A percentile compares a stretch with the other conserved stretches of the same genome.
phyloP scores from a whole-genome alignment of 164 flowering plant species.

The Houttuynia cordata region DNA sequence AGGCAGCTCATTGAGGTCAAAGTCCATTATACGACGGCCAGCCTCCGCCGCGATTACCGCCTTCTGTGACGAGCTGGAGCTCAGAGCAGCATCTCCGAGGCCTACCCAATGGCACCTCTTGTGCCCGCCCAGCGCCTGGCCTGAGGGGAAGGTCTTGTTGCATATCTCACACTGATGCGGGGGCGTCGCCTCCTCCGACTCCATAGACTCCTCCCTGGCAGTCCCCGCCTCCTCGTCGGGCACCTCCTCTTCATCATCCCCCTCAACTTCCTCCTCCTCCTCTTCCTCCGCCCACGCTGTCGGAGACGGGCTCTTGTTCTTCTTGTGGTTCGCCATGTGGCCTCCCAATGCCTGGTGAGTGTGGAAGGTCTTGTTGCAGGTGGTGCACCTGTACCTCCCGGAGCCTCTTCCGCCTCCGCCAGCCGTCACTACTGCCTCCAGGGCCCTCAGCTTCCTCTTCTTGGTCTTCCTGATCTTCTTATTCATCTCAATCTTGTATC shows the following conservation, averaged over 20 bases:
- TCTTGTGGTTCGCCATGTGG: conserved; percentile 53
- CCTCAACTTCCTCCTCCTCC: not conserved
- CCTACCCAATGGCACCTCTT: conserved; percentile 23
- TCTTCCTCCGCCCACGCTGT: not conserved
- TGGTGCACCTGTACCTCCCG: conserved; percentile 17
- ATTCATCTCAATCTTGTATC: not conserved
- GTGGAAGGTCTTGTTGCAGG: conserved; percentile 35
- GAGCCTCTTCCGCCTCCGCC: not conserved
- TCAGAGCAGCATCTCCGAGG: conserved; percentile 6
- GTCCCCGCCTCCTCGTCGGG: not conserved
- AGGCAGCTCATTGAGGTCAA: conserved; percentile 53
- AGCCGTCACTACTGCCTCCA: conserved; percentile 8
- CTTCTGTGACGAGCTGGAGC: conserved; percentile 3
- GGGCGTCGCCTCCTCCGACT: too few relatives aligned
- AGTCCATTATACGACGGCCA: conserved; percentile 6
- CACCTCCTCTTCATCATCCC: not conserved
- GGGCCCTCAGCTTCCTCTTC: conserved; percentile 16
- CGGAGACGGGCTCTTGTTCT: conserved; percentile 7
- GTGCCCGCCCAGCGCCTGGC: conserved; percentile 38
- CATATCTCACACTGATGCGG: conserved; percentile 24
- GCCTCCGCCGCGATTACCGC: conserved; percentile 10
- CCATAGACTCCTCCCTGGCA: not conserved
- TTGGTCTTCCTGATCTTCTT: conserved; percentile 6
- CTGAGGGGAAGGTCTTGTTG: conserved; percentile 21
- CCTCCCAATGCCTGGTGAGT: conserved; percentile 69